Base-by-base conservation (phyloP, 164 flowering plant genomes). In the Vitis riparia region DNA sequence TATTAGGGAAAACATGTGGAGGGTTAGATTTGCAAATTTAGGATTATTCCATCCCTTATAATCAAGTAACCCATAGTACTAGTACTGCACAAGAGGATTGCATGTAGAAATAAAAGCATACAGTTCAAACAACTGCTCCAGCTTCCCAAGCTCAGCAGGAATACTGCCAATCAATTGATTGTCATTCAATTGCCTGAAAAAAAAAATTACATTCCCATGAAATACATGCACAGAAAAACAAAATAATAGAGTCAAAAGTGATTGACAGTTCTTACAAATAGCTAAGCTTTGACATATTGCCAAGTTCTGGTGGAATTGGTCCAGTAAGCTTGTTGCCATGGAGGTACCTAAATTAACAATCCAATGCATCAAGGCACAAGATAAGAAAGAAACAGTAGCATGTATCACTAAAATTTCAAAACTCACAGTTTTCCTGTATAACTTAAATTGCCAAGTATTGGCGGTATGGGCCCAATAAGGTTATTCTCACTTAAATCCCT, bases 401-500 rank as follows among this genome's bases (percentile, higher is more conserved):
- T 16, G 19, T 6, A 16, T 37, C 10, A 14, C 14, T 11, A 9
- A 51, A 1, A 15, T 23, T 13, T 11, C 2, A 51, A 9, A 71
- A 81, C 97, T 84, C 66, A 94, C 98, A 94, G 75, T 78, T 94
- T 94, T 19, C 97, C 98, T 8, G 98, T 92, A 66, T 83, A 94
- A 0, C 97, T 81, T 10, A 94, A 74, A 67, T 94, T 94, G 73
- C 98, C 98, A 68, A 94, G 77, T 16, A 92, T 92, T 3, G 97
- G 85, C 1, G 98, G 98, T 62, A 94, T 92, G 17, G 90, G 83
- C 7, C 98, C 98, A 64, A 82, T 87, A 11, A 94, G 76, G 66
- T 91, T 82, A 79, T 94, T 94, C 59, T 92, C 98, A 79, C 98
- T 94, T 70, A 94, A 75, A 76, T 94, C 98, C 75, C 98, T 92